A percentile compares a stretch with the other conserved stretches of the same genome.
These are phyloP conservation scores for Garcia nutans DNA, from an alignment of 345 rosid species.

Conservation along the genomic window DNA sequence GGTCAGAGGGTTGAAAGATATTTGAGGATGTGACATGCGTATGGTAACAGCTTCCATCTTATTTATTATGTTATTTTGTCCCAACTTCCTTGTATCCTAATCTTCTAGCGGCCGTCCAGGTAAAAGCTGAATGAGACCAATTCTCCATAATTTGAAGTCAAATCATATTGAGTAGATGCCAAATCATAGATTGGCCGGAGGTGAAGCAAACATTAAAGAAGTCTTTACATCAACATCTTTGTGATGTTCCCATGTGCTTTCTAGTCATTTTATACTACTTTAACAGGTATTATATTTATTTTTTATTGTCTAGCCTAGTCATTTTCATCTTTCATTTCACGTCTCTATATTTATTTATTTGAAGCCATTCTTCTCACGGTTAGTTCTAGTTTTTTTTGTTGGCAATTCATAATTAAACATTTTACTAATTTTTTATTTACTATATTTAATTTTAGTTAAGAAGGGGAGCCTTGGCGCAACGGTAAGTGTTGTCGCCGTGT, in stretches of 20 bases:
- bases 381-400: background rate
- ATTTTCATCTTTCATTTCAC: background rate
- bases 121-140: background rate
- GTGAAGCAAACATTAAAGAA: background rate
- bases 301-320: background rate
- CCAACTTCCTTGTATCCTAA: background rate
- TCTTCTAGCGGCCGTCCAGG: background rate
- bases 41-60: background rate
- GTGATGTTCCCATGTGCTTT: conserved; percentile 1
- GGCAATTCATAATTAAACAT: background rate
- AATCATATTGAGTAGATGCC: background rate
- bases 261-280: background rate
- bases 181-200: background rate
- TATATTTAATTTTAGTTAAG: background rate
- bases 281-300: background rate
- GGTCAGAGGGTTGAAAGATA: background rate
- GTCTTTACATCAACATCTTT: background rate
- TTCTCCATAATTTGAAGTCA: background rate
- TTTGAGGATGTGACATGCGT: background rate
- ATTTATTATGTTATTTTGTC: conserved; percentile 3
- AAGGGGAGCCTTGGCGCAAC: too few species aligned
- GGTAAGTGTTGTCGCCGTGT: too few species aligned
- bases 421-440: background rate
- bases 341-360: background rate
- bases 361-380: background rate